phyloP scores from a whole-genome alignment of 2,329 filamentous ascomycete genomes.

The Penicillium brevicompactum region DNA sequence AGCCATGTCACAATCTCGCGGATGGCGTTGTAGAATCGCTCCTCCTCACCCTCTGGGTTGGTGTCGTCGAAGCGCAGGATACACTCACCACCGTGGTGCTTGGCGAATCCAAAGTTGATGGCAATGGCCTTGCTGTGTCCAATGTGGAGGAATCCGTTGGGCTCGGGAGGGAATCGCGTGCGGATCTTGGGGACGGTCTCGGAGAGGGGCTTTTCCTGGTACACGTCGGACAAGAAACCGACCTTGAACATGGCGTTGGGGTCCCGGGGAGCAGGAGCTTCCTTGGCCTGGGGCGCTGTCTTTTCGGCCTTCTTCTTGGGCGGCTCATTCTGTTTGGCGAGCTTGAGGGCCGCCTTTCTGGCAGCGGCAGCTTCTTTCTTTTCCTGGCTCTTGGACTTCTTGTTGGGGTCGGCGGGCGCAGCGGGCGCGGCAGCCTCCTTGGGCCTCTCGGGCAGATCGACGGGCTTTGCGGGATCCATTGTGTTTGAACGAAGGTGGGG shows the following conservation, averaged over 20 bases:
- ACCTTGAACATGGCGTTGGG: conserved; percentile 75
- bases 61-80: conserved; percentile 89
- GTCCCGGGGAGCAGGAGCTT: conserved; percentile 37
- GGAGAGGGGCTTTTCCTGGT: conserved; percentile 61
- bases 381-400: conserved; percentile 50
- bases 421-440: conserved; percentile 16
- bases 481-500: conserved; percentile 10
- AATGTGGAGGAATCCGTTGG: conserved; percentile 91
- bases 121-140: conserved; percentile 95
- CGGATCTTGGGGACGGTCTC: conserved; percentile 45
- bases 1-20: conserved; percentile 86
- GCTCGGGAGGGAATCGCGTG: conserved; percentile 80
- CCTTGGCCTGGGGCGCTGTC: conserved; percentile 35
- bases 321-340: conserved; percentile 9
- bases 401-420: conserved; percentile 28
- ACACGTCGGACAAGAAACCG: conserved; percentile 74
- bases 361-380: conserved; percentile 33
- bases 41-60: conserved; percentile 90
- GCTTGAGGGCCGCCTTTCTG: conserved; percentile 24
- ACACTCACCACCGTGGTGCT: conserved; percentile 75
- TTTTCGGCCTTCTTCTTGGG: conserved; percentile 17
- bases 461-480: conserved; percentile 29
- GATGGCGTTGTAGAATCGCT: conserved; percentile 87
- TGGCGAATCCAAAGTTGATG: conserved; percentile 94
- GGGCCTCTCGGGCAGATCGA: conserved; percentile 27